These are phyloP conservation scores for Oryza meyeriana DNA, from an alignment of 176 grass and related monocot species.

Conservation along the genomic window DNA sequence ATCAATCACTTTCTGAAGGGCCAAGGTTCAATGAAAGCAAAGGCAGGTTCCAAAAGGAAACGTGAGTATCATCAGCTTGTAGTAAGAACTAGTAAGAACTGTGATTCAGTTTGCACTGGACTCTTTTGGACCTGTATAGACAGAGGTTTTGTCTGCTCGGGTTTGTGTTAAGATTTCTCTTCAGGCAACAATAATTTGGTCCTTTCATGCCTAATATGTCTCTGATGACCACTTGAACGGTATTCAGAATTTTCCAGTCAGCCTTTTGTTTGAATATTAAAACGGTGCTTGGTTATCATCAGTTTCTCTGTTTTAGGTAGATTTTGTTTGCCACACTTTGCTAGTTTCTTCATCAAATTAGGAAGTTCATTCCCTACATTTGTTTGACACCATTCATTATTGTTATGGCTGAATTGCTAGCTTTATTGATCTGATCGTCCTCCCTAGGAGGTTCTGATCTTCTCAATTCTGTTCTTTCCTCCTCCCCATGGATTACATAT, in stretches of 20 bases:
- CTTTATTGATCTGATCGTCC: too few relatives aligned
- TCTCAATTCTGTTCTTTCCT: too few relatives aligned
- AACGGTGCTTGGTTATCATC: background rate
- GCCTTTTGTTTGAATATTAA: background rate
- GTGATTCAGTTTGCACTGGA: conserved; percentile 5
- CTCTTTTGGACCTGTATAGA: conserved; percentile 3
- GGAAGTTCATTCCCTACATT: background rate
- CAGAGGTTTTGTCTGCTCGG: conserved; percentile 28
- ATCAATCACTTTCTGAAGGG: conserved; percentile 46
- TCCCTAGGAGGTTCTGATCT: too few relatives aligned
- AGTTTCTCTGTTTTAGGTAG: background rate
- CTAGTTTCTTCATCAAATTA: background rate
- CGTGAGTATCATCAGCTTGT: conserved; percentile 44
- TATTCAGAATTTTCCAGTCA: background rate
- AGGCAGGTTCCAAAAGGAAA: conserved; percentile 60
- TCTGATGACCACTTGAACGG: background rate
- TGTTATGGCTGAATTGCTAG: too few relatives aligned
- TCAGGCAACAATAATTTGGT: conserved; percentile 25
- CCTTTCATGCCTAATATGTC: conserved; percentile 27
- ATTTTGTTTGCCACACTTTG: background rate
- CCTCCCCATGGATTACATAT: too few relatives aligned
- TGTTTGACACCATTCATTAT: too few relatives aligned
- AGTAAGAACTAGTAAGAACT: conserved; percentile 28
- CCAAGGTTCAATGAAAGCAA: conserved; percentile 37
- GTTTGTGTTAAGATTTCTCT: conserved; percentile 38